Conservation (phyloP, 768 basidiomycete genomes). For the Jaapia argillacea region DNA sequence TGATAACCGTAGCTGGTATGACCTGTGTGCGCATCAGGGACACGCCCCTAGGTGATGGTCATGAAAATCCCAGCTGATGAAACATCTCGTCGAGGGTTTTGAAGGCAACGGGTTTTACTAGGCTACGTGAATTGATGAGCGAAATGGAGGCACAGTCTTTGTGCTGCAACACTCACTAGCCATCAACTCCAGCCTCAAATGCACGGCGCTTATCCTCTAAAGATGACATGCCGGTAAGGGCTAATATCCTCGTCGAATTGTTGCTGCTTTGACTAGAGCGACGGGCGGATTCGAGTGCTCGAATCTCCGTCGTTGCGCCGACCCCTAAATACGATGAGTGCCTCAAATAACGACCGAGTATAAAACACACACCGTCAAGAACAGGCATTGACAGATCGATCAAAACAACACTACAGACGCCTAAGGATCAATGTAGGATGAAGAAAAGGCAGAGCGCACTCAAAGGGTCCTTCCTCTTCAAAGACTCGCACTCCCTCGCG, state of each 20-base stretch:
- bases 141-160: not conserved
- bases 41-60: too few relatives aligned
- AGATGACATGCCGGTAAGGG: constrained; percentile 90
- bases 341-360: too few relatives aligned
- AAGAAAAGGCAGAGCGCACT: constrained; percentile 40
- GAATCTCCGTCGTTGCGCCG: constrained; percentile 76
- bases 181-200: constrained; percentile 89
- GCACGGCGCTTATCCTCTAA: constrained; percentile 86
- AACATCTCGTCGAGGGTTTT: constrained; percentile 84
- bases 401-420: constrained; percentile 56
- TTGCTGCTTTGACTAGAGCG: constrained; percentile 13
- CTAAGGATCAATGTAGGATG: constrained; percentile 6
- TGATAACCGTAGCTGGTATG: too few relatives aligned
- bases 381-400: constrained; percentile 90
- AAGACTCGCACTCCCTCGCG: constrained; percentile 76
- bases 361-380: constrained; percentile 57
- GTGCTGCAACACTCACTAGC: constrained; percentile 60
- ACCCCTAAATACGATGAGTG: constrained; percentile 41
- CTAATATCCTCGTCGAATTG: constrained; percentile 53
- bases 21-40: too few relatives aligned
- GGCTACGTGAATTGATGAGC: constrained; percentile 29
- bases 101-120: constrained; percentile 95
- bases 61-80: constrained; percentile 50
- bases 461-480: constrained; percentile 66
- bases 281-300: constrained; percentile 51